These are phyloP conservation scores for Cordyceps fumosorosea DNA, from an alignment of 2,329 filamentous ascomycete species.

Conservation along the genomic window DNA sequence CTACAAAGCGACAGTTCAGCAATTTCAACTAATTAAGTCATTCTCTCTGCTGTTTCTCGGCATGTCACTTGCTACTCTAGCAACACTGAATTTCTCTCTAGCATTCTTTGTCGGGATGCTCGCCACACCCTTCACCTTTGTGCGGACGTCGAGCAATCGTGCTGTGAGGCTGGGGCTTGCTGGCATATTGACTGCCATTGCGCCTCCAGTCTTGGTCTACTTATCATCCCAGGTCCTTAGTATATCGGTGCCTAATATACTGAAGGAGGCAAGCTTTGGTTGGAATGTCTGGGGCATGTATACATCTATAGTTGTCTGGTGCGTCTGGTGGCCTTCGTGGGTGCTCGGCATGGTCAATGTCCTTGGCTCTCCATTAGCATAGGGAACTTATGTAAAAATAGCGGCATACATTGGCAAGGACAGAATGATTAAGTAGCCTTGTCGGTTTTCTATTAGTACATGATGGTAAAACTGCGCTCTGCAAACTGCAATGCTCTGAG, in stretches of 20 bases:
- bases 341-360: constrained; percentile 55
- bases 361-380: constrained; percentile 29
- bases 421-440: neutral
- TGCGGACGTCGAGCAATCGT: constrained; percentile 41
- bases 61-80: constrained; percentile 84
- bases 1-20: constrained; percentile 54
- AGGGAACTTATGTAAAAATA: neutral
- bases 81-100: constrained; percentile 92
- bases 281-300: constrained; percentile 89
- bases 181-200: constrained; percentile 50
- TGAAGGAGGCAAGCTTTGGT: constrained; percentile 71
- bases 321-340: constrained; percentile 95
- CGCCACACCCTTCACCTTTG: constrained; percentile 72
- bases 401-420: neutral
- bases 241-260: constrained; percentile 46
- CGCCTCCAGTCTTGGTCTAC: constrained; percentile 52
- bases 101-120: constrained; percentile 78
- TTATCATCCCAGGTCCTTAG: constrained; percentile 36
- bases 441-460: neutral
- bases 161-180: constrained; percentile 36
- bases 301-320: constrained; percentile 85
- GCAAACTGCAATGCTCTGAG: neutral
- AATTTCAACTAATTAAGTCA: constrained; percentile 74
- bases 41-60: constrained; percentile 90
- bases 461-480: neutral